phyloP scores from a whole-genome alignment of 495 filamentous ascomycete species.

The Aspergillus nanangensis region DNA sequence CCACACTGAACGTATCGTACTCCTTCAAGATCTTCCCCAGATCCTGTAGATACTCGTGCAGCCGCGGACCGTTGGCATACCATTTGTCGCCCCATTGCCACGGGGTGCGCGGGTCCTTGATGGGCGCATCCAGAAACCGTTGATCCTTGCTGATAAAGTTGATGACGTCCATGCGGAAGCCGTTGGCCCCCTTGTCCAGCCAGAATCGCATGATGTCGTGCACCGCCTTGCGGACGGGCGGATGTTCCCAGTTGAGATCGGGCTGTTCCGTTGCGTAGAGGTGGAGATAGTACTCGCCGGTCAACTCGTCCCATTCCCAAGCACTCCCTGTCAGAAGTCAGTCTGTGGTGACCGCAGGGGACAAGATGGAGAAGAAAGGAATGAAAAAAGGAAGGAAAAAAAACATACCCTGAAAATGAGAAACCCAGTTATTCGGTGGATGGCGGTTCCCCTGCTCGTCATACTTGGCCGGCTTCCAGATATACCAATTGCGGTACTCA shows the following conservation, averaged over 20 bases:
- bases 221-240: conserved; percentile 56
- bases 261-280: conserved; percentile 62
- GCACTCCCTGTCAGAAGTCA: conserved; percentile 53
- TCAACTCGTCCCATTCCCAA: conserved; percentile 63
- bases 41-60: conserved; percentile 61
- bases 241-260: conserved; percentile 73
- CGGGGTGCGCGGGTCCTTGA: conserved; percentile 42
- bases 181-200: conserved; percentile 62
- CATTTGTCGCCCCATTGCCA: conserved; percentile 53
- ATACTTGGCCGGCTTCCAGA: conserved; percentile 61
- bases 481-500: conserved; percentile 67
- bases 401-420: conserved; percentile 49
- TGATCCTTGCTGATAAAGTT: conserved; percentile 64
- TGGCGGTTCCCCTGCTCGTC: conserved; percentile 54
- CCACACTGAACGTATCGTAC: conserved; percentile 66
- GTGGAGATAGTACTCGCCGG: conserved; percentile 67
- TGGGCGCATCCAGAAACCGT: conserved; percentile 56
- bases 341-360: too few relatives aligned
- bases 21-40: conserved; percentile 61
- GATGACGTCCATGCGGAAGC: conserved; percentile 67
- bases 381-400: neutral
- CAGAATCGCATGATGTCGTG: conserved; percentile 68
- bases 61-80: conserved; percentile 60
- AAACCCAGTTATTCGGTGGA: conserved; percentile 69
- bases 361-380: neutral